Conservation (phyloP, 169 alveolate species). For the Neospora caninum region DNA sequence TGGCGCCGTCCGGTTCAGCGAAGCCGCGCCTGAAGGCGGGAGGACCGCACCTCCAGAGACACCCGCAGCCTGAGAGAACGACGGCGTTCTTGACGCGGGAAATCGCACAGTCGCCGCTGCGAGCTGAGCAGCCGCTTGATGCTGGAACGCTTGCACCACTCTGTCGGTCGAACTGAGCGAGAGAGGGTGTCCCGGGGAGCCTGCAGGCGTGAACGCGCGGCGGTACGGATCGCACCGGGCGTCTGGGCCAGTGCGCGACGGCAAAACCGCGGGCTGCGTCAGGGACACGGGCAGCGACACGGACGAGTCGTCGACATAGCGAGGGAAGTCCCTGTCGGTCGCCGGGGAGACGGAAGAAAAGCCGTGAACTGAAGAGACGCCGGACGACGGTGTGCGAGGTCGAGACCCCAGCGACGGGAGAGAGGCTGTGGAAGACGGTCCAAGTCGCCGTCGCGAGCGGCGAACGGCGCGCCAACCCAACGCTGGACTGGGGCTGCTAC, state of each 20-base stretch:
- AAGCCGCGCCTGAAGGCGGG: neutral
- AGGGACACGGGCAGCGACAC: neutral
- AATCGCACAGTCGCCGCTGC: neutral
- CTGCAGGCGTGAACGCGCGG: neutral
- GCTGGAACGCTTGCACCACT: too few species aligned
- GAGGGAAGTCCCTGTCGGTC: neutral
- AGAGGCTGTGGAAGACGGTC: neutral
- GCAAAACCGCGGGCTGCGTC: neutral
- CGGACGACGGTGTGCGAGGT: neutral
- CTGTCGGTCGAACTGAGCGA: too few species aligned
- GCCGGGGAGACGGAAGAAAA: neutral
- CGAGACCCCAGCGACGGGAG: neutral
- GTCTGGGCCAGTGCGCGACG: neutral
- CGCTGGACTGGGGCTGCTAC: neutral
- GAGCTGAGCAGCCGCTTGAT: too few species aligned
- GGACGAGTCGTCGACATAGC: neutral
- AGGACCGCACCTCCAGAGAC: neutral
- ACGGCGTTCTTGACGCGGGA: neutral
- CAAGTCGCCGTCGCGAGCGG: neutral
- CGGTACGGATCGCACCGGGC: neutral
- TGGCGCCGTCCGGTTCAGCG: neutral
- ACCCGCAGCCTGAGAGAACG: neutral
- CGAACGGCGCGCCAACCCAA: neutral
- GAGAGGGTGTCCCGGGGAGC: neutral
- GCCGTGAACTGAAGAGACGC: neutral